These are phyloP conservation scores for Daldinia bambusicola DNA, from an alignment of 495 filamentous ascomycete species.

Conservation along the genomic window DNA sequence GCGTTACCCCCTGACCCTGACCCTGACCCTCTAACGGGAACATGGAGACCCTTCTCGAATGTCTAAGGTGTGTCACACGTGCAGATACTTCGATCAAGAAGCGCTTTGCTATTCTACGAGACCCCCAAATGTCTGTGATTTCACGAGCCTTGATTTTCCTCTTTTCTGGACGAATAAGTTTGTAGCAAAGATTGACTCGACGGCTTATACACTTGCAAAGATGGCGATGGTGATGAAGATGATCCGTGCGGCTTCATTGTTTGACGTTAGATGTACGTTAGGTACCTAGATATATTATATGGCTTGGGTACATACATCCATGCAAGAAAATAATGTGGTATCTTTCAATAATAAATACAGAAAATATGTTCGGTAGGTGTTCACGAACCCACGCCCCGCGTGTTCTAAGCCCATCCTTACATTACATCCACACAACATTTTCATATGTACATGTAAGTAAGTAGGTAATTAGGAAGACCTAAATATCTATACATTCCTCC, in stretches of 20 bases:
- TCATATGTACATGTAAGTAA: no score
- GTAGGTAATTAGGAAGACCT: no score
- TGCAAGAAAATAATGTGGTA: slow-evolving; percentile 32
- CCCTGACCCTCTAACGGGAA: not conserved
- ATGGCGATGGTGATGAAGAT: not conserved
- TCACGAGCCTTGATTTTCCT: not conserved
- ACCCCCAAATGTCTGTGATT: not conserved
- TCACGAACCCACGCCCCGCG: no score
- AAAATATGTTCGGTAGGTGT: slow-evolving; percentile 11
- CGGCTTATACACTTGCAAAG: not conserved
- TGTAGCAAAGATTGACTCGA: not conserved
- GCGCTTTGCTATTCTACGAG: not conserved
- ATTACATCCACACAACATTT: no score
- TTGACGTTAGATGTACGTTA: slow-evolving; percentile 8
- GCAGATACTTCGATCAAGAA: not conserved
- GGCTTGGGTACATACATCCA: slow-evolving; percentile 5
- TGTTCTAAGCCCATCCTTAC: no score
- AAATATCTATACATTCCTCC: no score
- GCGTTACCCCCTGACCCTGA: not conserved
- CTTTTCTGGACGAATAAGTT: not conserved
- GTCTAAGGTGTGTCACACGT: not conserved
- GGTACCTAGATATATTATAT: not conserved
- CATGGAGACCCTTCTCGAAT: not conserved
- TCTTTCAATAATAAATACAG: slow-evolving; percentile 36
- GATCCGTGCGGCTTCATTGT: not conserved